Evolutionary conservation across 306 rosid genomes (phyloP), one percentile per base, ranked within the genome.

Genomic region (Quercus cerris): DNA sequence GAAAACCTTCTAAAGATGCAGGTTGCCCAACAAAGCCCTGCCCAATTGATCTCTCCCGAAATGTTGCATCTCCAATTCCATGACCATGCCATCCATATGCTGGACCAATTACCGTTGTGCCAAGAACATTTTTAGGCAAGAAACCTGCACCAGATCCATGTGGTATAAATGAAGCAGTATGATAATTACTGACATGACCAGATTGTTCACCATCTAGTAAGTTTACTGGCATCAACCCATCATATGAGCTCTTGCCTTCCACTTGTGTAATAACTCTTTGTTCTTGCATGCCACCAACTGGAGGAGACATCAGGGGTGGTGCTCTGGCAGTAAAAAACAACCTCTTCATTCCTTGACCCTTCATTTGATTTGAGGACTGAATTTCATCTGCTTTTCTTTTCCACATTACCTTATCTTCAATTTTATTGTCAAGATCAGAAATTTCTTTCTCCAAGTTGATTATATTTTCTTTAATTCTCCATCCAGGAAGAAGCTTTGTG

Each of bases 381-480:
- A 17, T 78, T 77, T 67, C 82, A 38, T 77, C 89, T 58, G 75
- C 20, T 85, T 80, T 89, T 73, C 91, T 87, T 87, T 87, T 87
- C 62, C 38, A 2, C 20, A 19, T 69, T 18, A 17, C 49, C 72
- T 77, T 77, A 33, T 85, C 88, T 72, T 80, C 79, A 14, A 86
- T 57, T 70, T 76, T 84, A 80, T 73, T 78, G 3, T 75, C 71
- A 67, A 75, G 44, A 51, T 84, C 83, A 66, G 33, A 14, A 44
- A 85, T 76, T 52, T 87, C 90, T 75, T 84, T 87, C 83, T 82
- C 88, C 89, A 89, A 81, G 70, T 44, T 66, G 27, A 14, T 73
- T 63, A 84, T 87, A 75, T 77, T 84, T 69, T 85, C 89, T 81
- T 85, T 86, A 38, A 87, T 86, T 75, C 82, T 64, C 86, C 87